Evolutionary conservation across 306 rosid species (phyloP).

Genomic region (Argentina anserina): DNA sequence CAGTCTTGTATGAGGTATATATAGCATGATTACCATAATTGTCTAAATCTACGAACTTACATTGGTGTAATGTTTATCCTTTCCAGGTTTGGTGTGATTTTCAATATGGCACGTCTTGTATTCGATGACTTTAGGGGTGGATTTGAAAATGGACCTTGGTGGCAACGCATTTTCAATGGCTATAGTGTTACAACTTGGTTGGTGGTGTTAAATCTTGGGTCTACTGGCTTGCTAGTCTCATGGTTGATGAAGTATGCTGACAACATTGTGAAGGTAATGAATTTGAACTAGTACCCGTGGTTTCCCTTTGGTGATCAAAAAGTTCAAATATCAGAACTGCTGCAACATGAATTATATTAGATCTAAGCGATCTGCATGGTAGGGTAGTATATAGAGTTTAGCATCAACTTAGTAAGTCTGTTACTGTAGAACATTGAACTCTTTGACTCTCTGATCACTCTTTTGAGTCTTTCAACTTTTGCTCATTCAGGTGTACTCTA

Average conservation of each 20-base stretch:
- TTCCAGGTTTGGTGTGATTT: slow-evolving; percentile 85
- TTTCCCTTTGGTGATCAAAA: not conserved
- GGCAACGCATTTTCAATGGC: slow-evolving; percentile 86
- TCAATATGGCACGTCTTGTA: slow-evolving; percentile 77
- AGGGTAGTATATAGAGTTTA: not conserved
- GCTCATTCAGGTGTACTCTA: slow-evolving; percentile 67
- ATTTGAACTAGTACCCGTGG: not conserved
- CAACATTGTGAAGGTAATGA: slow-evolving; percentile 82
- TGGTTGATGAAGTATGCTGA: slow-evolving; percentile 98
- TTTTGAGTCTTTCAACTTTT: slow-evolving; percentile 5
- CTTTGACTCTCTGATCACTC: not conserved
- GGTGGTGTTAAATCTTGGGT: slow-evolving; percentile 91
- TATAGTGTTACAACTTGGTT: slow-evolving; percentile 78
- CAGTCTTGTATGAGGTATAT: not conserved
- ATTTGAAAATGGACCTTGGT: slow-evolving; percentile 95
- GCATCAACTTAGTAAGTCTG: not conserved
- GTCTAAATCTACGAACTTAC: not conserved
- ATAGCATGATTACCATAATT: slow-evolving; percentile 1
- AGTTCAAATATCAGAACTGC: not conserved
- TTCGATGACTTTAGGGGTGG: slow-evolving; percentile 85
- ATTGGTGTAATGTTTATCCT: slow-evolving; percentile 9
- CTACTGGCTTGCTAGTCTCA: slow-evolving; percentile 90
- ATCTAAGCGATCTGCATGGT: not conserved
- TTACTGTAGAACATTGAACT: not conserved
- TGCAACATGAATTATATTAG: not conserved